Evolutionary conservation across 2,329 filamentous ascomycete genomes (phyloP), one percentile per base, ranked within the genome.

Genomic region (Coniochaeta sp.): DNA sequence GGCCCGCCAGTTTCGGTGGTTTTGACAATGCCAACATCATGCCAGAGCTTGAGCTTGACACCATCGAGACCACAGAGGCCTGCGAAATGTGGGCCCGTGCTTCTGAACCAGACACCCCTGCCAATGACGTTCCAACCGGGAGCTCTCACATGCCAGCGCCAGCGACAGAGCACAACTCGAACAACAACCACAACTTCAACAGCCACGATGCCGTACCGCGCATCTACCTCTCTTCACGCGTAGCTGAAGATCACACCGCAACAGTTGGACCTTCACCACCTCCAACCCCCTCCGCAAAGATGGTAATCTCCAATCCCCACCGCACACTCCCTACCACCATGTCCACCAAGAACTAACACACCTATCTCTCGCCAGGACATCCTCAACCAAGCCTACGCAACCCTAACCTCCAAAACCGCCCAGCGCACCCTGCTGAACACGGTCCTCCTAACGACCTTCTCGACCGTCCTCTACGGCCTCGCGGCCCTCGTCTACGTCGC

Each of bases 391-490:
- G 60, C 65, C 7, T 68, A 68, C 55, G 63, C 56, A 53, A 66
- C 67, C 26, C 66, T 71, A 16, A 79, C 77, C 33, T 81, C 79
- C 52, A 74, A 74, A 56, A 67, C 71, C 8, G 73, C 75, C n/a
- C 74, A 76, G 60, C 71, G 75, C 55, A 71, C 70, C 1, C 68
- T 77, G 52, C 63, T 82, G 40, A 75, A 75, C 54, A 68, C 71
- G 2, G 61, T 70, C 14, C 66, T 82, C 18, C 67, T 80, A 18
- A 59, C 69, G 5, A 65, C 66, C 10, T 65, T 69, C 3, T 74
- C 74, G 2, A 55, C 68, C 2, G 63, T 71, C 7, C 67, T 83
- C 51, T 67, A 81, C 22, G 67, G 68, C 14, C 58, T 79, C 9
- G 76, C 79, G 4, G 68, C 70, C 1, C 54, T 79, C 22, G 73